Evolutionary conservation across 257 asterid species (phyloP).

Genomic region (Solanum pimpinellifolium): DNA sequence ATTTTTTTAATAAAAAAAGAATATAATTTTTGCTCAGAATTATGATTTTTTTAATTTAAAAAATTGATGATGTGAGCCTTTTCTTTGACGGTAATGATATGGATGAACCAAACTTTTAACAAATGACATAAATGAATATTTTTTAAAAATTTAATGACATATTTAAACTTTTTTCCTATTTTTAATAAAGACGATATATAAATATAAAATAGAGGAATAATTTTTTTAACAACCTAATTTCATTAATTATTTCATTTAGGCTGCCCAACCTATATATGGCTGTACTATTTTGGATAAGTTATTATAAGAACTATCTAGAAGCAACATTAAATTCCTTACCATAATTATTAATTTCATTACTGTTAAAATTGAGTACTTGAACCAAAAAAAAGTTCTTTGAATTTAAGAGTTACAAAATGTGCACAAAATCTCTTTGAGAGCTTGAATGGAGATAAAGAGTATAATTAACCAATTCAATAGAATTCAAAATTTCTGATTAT

Average conservation of each 20-base stretch:
- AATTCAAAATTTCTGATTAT: background rate
- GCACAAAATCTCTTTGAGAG: background rate
- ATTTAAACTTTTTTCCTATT: no score
- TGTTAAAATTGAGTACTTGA: background rate
- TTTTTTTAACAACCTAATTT: background rate
- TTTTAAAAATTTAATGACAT: no score
- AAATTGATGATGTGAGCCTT: no score
- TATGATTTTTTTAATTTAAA: no score
- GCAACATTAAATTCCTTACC: background rate
- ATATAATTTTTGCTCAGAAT: no score
- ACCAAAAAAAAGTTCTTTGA: background rate
- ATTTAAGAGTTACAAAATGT: background rate
- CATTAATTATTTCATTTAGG: background rate
- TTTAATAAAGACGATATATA: no score
- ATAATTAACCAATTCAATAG: background rate
- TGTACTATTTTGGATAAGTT: background rate
- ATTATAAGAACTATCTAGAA: background rate
- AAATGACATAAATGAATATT: no score
- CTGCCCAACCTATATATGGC: background rate
- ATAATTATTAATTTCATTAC: background rate
- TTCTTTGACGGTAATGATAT: no score
- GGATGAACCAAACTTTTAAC: no score
- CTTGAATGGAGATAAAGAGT: background rate
- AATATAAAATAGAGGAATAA: no score
- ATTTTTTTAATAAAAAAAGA: no score